Conservation (phyloP, 495 filamentous ascomycete genomes). For the Lophium mytilinum region DNA sequence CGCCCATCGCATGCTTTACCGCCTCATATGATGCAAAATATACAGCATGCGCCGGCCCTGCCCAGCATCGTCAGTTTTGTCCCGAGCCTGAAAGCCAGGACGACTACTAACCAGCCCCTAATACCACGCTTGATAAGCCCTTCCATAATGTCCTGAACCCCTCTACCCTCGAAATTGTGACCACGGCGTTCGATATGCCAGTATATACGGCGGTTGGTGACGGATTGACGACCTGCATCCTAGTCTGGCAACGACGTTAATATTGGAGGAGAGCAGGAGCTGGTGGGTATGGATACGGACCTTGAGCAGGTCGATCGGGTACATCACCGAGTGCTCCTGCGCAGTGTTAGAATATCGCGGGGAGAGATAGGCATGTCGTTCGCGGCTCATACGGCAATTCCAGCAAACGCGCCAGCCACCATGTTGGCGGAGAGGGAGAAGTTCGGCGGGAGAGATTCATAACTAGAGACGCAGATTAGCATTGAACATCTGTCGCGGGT, state of each 20-base stretch:
- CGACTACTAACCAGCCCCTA: slow-evolving; percentile 71
- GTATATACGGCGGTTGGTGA: slow-evolving; percentile 78
- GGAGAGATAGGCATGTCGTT: slow-evolving; percentile 18
- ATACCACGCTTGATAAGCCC: slow-evolving; percentile 90
- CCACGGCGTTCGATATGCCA: slow-evolving; percentile 84
- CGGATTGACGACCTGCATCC: slow-evolving; percentile 94
- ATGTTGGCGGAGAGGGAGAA: slow-evolving; percentile 68
- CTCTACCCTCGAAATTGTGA: slow-evolving; percentile 82
- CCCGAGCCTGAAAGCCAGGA: slow-evolving; percentile 20
- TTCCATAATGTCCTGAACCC: slow-evolving; percentile 89
- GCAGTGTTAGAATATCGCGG: not conserved
- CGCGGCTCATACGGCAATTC: slow-evolving; percentile 68
- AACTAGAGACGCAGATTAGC: slow-evolving; percentile 34
- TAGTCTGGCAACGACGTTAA: slow-evolving; percentile 54
- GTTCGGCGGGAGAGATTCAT: slow-evolving; percentile 64
- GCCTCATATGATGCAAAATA: slow-evolving; percentile 98
- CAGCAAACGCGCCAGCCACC: slow-evolving; percentile 91
- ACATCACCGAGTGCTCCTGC: slow-evolving; percentile 88
- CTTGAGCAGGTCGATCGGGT: slow-evolving; percentile 96
- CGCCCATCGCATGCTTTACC: slow-evolving; percentile 92
- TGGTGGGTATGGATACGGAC: slow-evolving; percentile 43
- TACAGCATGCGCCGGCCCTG: slow-evolving; percentile 92
- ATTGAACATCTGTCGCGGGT: not conserved
- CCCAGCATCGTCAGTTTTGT: slow-evolving; percentile 20
- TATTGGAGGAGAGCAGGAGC: slow-evolving; percentile 12